A percentile compares a stretch with the other conserved stretches of the same genome.
Conservation (phyloP, 2,329 filamentous ascomycete genomes). For the Verruconis gallopava region DNA sequence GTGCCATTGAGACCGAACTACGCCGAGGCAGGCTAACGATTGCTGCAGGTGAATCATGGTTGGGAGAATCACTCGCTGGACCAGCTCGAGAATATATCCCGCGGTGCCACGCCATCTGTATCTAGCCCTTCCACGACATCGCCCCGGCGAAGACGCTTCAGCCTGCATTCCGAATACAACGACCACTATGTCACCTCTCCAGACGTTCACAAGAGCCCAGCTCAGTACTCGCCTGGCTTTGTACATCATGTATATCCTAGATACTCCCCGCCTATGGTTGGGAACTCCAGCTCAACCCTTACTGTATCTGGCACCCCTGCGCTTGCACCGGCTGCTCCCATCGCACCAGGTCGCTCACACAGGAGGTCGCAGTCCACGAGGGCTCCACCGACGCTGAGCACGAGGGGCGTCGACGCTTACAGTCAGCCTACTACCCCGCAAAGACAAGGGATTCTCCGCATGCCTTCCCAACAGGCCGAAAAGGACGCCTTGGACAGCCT, state of each 20-base stretch:
- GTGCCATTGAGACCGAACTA: conserved; percentile 33
- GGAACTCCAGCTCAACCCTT: conserved; percentile 20
- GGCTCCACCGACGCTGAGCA: conserved; percentile 22
- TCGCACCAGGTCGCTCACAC: conserved; percentile 20
- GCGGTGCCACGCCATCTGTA: neutral
- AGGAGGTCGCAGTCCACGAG: conserved; percentile 23
- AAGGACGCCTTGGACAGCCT: conserved; percentile 72
- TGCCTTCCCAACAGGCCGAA: conserved; percentile 57
- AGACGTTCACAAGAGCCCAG: conserved; percentile 1
- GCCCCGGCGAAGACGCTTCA: neutral
- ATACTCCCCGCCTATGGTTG: conserved; percentile 16
- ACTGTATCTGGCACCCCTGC: conserved; percentile 14
- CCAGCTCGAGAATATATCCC: conserved; percentile 46
- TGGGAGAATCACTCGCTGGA: conserved; percentile 71
- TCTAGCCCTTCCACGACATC: neutral
- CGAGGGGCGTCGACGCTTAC: conserved; percentile 18
- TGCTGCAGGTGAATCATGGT: conserved; percentile 41
- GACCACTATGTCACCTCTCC: conserved; percentile 8
- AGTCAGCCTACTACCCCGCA: conserved; percentile 14
- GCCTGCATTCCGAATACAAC: conserved; percentile 3
- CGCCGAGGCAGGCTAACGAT: no score
- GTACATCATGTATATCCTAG: neutral
- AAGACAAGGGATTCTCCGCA: conserved; percentile 43
- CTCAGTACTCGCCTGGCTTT: neutral
- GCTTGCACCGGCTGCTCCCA: conserved; percentile 22